Conservation (phyloP, 495 filamentous ascomycete genomes). For the Podospora tetraspora region DNA sequence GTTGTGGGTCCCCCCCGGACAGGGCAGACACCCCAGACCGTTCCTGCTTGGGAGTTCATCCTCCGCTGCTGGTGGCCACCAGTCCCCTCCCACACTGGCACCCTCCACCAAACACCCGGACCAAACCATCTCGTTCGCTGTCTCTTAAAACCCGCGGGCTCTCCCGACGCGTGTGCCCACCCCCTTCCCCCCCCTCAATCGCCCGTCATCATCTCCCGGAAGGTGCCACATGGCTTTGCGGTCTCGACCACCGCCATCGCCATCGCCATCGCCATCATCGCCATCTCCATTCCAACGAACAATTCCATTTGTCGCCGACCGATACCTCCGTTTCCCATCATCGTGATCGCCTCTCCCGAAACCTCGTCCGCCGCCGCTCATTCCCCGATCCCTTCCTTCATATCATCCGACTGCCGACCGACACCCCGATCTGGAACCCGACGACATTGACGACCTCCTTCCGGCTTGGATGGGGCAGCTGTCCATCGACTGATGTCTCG, state of each 20-base stretch:
- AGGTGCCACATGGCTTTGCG: conserved; percentile 14
- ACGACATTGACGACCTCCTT: background rate
- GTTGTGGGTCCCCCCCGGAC: background rate
- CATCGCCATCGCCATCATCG: background rate
- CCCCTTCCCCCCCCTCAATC: conserved; percentile 9
- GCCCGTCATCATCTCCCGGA: conserved; percentile 14
- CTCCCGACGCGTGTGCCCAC: conserved; percentile 13
- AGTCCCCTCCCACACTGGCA: background rate
- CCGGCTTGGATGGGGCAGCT: conserved; percentile 2
- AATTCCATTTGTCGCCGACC: background rate
- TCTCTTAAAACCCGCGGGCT: conserved; percentile 14
- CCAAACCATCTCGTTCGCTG: conserved; percentile 1
- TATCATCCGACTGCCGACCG: background rate
- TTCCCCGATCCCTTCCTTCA: background rate
- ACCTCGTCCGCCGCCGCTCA: background rate
- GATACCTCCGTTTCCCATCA: background rate
- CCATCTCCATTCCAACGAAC: background rate
- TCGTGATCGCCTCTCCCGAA: too few species aligned
- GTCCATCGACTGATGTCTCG: conserved; percentile 10
- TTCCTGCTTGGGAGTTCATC: background rate
- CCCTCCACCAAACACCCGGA: conserved; percentile 4
- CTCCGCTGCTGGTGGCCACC: background rate
- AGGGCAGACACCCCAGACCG: background rate
- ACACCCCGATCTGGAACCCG: background rate
- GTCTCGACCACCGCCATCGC: conserved; percentile 7